These are phyloP conservation scores for Gomphus bonarii DNA, from an alignment of 1,284 basidiomycete genomes.

Conservation along the genomic window DNA sequence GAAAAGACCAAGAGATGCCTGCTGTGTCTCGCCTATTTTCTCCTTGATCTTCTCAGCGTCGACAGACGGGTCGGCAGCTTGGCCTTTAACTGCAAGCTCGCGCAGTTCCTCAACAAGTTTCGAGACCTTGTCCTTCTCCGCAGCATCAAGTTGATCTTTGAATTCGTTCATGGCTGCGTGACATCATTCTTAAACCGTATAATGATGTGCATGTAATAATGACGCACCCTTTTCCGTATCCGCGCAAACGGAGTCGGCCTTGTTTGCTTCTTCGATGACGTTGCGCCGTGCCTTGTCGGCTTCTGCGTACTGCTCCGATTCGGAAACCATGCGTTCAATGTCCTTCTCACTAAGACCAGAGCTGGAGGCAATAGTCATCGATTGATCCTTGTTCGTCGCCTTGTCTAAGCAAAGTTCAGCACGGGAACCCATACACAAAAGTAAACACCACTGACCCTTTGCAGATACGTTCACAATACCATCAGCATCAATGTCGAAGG, in stretches of 20 bases:
- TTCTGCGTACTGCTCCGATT: conserved; percentile 92
- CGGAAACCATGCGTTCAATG: conserved; percentile 94
- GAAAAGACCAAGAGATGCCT: conserved; percentile 94
- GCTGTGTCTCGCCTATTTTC: conserved; percentile 94
- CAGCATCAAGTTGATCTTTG: conserved; percentile 89
- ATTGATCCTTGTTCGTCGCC: conserved; percentile 96
- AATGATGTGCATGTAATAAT: neutral
- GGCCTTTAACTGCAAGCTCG: conserved; percentile 85
- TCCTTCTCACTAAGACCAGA: conserved; percentile 95
- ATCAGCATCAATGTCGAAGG: conserved; percentile 96
- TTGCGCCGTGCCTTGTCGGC: conserved; percentile 79
- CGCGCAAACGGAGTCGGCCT: conserved; percentile 87
- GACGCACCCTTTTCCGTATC: conserved; percentile 89
- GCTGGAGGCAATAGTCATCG: conserved; percentile 94
- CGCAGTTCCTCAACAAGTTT: conserved; percentile 83
- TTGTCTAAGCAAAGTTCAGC: conserved; percentile 46
- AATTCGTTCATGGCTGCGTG: conserved; percentile 85
- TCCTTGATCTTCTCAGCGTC: conserved; percentile 84
- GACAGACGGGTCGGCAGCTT: conserved; percentile 73
- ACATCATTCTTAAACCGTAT: conserved; percentile 5
- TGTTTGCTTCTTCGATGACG: conserved; percentile 96
- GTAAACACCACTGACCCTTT: conserved; percentile 35
- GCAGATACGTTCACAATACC: conserved; percentile 97
- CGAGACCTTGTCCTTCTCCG: conserved; percentile 90
- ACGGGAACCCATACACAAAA: neutral